phyloP scores from a whole-genome alignment of 768 basidiomycete genomes.

The Cubamyces sp. region DNA sequence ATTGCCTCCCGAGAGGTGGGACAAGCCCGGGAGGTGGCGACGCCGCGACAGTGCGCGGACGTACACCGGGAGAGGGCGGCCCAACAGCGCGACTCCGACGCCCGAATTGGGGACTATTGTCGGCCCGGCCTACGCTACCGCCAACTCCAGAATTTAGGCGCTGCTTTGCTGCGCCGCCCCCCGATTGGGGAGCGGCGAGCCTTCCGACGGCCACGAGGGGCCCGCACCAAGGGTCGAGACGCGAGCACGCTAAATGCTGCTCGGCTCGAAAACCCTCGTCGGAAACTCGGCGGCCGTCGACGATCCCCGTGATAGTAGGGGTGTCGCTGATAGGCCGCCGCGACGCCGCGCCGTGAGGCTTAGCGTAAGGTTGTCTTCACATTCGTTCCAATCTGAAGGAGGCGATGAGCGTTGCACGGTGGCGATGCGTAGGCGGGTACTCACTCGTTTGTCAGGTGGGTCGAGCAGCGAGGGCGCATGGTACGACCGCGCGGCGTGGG shows the following conservation, averaged over 20 bases:
- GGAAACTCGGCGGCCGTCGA: background rate
- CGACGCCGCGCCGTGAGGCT: background rate
- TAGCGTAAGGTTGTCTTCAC: background rate
- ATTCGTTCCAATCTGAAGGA: background rate
- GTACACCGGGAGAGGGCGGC: conserved; percentile 1
- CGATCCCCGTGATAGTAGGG: background rate
- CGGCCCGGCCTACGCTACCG: background rate
- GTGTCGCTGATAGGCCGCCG: background rate
- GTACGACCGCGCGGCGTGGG: too few species aligned
- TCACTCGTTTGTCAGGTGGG: too few species aligned
- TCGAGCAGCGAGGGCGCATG: too few species aligned
- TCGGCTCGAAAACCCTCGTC: conserved; percentile 3
- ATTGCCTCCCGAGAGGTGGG: background rate
- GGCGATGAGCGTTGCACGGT: too few species aligned
- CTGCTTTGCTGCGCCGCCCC: background rate
- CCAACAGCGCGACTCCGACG: background rate
- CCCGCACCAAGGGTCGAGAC: conserved; percentile 1
- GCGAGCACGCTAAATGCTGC: background rate
- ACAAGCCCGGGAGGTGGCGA: too few species aligned
- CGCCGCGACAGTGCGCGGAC: background rate
- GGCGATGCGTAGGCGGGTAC: background rate
- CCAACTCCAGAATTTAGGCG: conserved; percentile 3
- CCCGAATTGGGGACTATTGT: background rate
- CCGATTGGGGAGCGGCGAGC: conserved; percentile 1
- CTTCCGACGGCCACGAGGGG: conserved; percentile 3